Conservation (phyloP, 2,329 filamentous ascomycete genomes). For the Grosmannia penicillata region DNA sequence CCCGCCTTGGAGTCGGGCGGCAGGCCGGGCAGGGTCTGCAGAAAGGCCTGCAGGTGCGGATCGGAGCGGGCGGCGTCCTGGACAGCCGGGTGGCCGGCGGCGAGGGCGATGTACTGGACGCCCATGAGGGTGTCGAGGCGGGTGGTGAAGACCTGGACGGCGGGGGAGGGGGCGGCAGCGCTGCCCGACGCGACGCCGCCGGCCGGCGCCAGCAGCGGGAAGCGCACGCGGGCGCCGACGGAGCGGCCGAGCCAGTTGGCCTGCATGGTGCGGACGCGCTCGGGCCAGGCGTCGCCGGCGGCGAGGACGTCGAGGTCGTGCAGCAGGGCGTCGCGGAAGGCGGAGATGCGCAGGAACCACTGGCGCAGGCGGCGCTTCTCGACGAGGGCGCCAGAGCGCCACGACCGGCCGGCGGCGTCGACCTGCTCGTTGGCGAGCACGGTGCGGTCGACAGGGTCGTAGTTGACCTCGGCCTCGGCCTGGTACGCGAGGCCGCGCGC, state of each 20-base stretch:
- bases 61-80: slow-evolving; percentile 42
- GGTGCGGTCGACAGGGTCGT: slow-evolving; percentile 77
- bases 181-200: not conserved
- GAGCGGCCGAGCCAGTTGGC: slow-evolving; percentile 80
- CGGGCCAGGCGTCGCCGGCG: slow-evolving; percentile 57
- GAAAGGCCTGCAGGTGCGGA: slow-evolving; percentile 47
- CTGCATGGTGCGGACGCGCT: slow-evolving; percentile 70
- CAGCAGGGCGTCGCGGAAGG: slow-evolving; percentile 58
- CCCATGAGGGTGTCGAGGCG: slow-evolving; percentile 77
- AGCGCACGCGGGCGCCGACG: slow-evolving; percentile 55
- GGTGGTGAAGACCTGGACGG: slow-evolving; percentile 68
- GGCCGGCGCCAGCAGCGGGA: slow-evolving; percentile 36
- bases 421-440: slow-evolving; percentile 89
- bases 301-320: slow-evolving; percentile 54
- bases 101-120: slow-evolving; percentile 71
- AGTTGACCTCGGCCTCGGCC: slow-evolving; percentile 73
- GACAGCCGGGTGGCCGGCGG: slow-evolving; percentile 58
- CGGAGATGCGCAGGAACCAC: slow-evolving; percentile 80
- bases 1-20: slow-evolving; percentile 48
- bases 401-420: slow-evolving; percentile 71
- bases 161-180: slow-evolving; percentile 23
- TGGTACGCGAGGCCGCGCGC: slow-evolving; percentile 68
- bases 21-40: slow-evolving; percentile 44
- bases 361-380: slow-evolving; percentile 68
- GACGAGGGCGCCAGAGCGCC: slow-evolving; percentile 75